These are phyloP conservation scores for Malassezia sympodialis DNA, from an alignment of 1,284 basidiomycete genomes.

Conservation along the genomic window DNA sequence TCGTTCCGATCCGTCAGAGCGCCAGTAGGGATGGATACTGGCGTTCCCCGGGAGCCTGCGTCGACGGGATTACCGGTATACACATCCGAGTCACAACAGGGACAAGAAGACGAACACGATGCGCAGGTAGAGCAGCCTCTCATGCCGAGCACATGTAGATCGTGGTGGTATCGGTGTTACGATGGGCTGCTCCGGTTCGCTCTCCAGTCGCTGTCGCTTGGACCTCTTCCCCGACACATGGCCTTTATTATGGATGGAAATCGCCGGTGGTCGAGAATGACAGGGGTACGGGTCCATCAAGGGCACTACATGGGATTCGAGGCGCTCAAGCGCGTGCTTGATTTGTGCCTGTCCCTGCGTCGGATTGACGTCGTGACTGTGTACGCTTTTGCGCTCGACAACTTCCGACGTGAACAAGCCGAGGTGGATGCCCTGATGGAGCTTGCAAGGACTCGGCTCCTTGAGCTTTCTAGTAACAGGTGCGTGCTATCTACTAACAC, in stretches of 20 bases:
- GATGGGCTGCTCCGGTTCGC: not conserved
- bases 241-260: conserved; percentile 99
- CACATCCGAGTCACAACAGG: not conserved
- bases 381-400: conserved; percentile 94
- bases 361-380: conserved; percentile 61
- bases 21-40: not conserved
- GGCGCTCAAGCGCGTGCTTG: conserved; percentile 58
- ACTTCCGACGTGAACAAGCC: conserved; percentile 75
- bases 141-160: not conserved
- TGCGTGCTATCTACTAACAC: not conserved
- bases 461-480: conserved; percentile 67
- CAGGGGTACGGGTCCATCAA: conserved; percentile 34
- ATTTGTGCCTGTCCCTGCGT: conserved; percentile 36
- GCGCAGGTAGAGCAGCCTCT: not conserved
- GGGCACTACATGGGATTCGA: conserved; percentile 81
- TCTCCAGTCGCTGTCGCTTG: conserved; percentile 46
- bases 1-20: not conserved
- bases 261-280: conserved; percentile 68
- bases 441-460: conserved; percentile 68
- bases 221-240: conserved; percentile 80
- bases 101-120: not conserved
- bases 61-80: not conserved
- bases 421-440: conserved; percentile 83
- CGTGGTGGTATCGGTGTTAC: not conserved
- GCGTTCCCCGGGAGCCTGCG: not conserved